Evolutionary conservation across 768 basidiomycete species (phyloP), one percentile per base, ranked within the genome.

Genomic region (Pleurotus tuoliensis): DNA sequence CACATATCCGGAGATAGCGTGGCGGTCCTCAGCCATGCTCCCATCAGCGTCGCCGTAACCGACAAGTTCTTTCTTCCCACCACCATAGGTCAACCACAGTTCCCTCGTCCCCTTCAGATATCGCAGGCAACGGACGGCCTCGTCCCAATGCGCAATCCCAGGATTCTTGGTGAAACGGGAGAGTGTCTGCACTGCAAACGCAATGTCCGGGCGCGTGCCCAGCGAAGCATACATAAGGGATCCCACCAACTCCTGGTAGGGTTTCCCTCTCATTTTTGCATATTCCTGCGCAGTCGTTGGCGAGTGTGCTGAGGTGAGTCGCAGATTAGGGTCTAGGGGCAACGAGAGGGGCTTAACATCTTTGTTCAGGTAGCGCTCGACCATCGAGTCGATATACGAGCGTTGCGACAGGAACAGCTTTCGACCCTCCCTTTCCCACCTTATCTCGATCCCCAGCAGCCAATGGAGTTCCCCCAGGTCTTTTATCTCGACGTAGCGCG

Each of bases 141-240:
- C 76, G 3, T 67, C 58, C 72, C 73, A 79, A 57, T 81, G 78
- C 0, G 41, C 54, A 0, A 20, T 13, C 1, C 65, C 63, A 1
- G 71, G 75, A 51, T 73, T 71, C 3, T 62, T 49, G 8, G 62
- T 49, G 65, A 72, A 78, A 2, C 64, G 68, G 0, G 68, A 62
- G 4, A 78, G 62, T 0, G 59, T 54, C 45, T 67, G 59, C 15
- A 74, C 63, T 1, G 74, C 59, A 45, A 63, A 73, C 0, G 64
- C 52, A n/a, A 76, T 73, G 43, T 76, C 71, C 1, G 73, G 75
- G 4, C 61, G 59, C 0, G 72, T 74, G 18, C 63, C 63, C 18
- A 73, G 56, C 0, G 70, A 58, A 0, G 63, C 55, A 53, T 75
- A 73, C 65, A 71, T 71, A 1, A 76, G 63, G 1, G 65, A 61